phyloP scores from a whole-genome alignment of 192 early-diverging fungal genomes.

The Coemansia reversa region DNA sequence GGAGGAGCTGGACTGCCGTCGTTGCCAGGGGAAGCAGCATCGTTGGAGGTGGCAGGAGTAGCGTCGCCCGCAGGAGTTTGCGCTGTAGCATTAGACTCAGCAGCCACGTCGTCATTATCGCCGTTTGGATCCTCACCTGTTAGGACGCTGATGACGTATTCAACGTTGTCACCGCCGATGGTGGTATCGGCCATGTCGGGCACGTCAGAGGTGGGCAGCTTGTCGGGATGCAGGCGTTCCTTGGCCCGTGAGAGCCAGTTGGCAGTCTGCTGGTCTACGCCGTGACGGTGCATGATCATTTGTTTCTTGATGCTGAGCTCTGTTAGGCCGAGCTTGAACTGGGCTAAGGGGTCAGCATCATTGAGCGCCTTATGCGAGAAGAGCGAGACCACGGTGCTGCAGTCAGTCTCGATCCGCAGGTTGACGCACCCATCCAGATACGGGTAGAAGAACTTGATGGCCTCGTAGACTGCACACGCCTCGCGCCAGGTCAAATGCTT shows the following conservation, averaged over 20 bases:
- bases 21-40: neutral
- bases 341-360: conserved; percentile 8
- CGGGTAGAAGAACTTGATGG: conserved; percentile 26
- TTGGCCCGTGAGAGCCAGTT: conserved; percentile 18
- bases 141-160: conserved; percentile 9
- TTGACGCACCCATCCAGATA: conserved; percentile 28
- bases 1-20: neutral
- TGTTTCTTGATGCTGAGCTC: conserved; percentile 10
- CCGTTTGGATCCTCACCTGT: neutral
- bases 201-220: neutral
- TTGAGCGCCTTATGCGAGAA: conserved; percentile 7
- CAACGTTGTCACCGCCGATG: conserved; percentile 5
- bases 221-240: conserved; percentile 5
- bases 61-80: neutral
- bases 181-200: neutral
- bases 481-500: conserved; percentile 25
- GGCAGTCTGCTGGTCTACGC: conserved; percentile 7
- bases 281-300: conserved; percentile 11
- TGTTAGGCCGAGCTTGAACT: conserved; percentile 4
- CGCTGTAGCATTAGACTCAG: neutral
- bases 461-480: conserved; percentile 14
- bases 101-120: neutral
- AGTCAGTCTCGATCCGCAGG: conserved; percentile 23
- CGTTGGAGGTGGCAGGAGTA: too few relatives aligned
- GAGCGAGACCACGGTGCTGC: conserved; percentile 10